Evolutionary conservation across 768 basidiomycete species (phyloP), one percentile per base, ranked within the genome.

Genomic region (Trametes coccinea): DNA sequence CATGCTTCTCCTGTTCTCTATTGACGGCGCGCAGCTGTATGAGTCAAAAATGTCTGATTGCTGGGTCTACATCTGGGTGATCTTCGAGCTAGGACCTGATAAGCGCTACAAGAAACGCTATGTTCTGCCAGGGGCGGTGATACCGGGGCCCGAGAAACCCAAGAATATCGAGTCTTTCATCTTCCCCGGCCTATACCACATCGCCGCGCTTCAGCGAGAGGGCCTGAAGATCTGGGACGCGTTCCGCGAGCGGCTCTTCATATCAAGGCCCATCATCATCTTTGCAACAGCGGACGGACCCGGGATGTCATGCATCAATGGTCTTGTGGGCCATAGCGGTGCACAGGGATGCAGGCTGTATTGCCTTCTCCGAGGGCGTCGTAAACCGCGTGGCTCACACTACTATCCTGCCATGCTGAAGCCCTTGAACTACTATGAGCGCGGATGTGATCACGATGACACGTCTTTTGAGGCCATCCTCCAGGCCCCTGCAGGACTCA

Each of bases 391-490:
- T 2, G 67, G 53, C 0, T 29, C 58, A 0, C 70, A 68, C 17
- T 79, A 80, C 50, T 80, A 76, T 60, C 74, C 76, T 0, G 76
- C 65, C 0, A 60, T 66, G 7, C 55, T 72, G 0, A 65, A 65
- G 14, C 77, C 77, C 1, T 6, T 41, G 34, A 37, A 37, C 10
- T 74, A 69, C 29, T 22, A 11, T 10, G 56, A 73, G 1, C 29
- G 30, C 0, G 34, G 34, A 0, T 74, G 67, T 33, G 50, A 70
- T 53, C 77, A 78, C 54, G 10, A 34, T 2, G 74, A 79, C 44
- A 49, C 76, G 1, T 52, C 73, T 13, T 49, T 74, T 13, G 59
- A 17, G 5, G 10, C 34, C 34, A 10, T 37, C 29, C 16, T 37
- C 51, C n/a, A 4, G 14, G 14, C 44, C 6, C 31, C 31, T 2